Conservation (phyloP, 805 yeast species). For the Sporopachydermia quercuum region DNA sequence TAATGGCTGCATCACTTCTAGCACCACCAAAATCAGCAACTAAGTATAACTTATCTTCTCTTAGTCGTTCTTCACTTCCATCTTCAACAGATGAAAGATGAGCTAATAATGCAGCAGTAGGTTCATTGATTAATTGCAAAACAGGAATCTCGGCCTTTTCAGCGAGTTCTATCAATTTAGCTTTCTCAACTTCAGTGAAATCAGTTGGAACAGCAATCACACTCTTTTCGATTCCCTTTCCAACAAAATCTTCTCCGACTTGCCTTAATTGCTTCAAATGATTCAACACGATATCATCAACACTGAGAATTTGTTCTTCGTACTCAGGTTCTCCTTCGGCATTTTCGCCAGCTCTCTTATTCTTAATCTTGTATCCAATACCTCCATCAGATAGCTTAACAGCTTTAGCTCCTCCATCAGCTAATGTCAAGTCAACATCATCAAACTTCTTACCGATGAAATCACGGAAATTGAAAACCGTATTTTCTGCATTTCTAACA, state of each 20-base stretch:
- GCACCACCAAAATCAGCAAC: slow-evolving; percentile 96
- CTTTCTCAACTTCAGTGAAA: slow-evolving; percentile 60
- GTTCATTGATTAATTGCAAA: slow-evolving; percentile 82
- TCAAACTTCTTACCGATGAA: slow-evolving; percentile 64
- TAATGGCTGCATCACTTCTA: slow-evolving; percentile 88
- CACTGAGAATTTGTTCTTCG: slow-evolving; percentile 38
- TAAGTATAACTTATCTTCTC: slow-evolving; percentile 61
- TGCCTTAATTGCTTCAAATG: slow-evolving; percentile 68
- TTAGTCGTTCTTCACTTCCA: slow-evolving; percentile 24
- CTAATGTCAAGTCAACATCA: slow-evolving; percentile 51
- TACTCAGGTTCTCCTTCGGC: slow-evolving; percentile 30
- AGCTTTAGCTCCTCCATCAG: slow-evolving; percentile 54
- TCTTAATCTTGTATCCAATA: slow-evolving; percentile 44
- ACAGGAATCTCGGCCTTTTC: slow-evolving; percentile 62
- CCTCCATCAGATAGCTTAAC: slow-evolving; percentile 44
- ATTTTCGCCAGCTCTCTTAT: slow-evolving; percentile 13
- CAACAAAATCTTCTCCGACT: slow-evolving; percentile 90
- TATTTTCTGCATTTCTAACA: slow-evolving; percentile 77
- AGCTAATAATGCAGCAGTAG: slow-evolving; percentile 80
- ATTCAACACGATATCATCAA: slow-evolving; percentile 69
- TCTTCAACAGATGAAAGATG: slow-evolving; percentile 38
- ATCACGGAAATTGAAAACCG: slow-evolving; percentile 87
- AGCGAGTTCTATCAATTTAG: slow-evolving; percentile 45
- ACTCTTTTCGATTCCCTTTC: slow-evolving; percentile 63
- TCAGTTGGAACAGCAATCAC: slow-evolving; percentile 88